These are phyloP conservation scores for Boeremia lycopersici DNA, from an alignment of 2,329 filamentous ascomycete genomes.

Conservation along the genomic window DNA sequence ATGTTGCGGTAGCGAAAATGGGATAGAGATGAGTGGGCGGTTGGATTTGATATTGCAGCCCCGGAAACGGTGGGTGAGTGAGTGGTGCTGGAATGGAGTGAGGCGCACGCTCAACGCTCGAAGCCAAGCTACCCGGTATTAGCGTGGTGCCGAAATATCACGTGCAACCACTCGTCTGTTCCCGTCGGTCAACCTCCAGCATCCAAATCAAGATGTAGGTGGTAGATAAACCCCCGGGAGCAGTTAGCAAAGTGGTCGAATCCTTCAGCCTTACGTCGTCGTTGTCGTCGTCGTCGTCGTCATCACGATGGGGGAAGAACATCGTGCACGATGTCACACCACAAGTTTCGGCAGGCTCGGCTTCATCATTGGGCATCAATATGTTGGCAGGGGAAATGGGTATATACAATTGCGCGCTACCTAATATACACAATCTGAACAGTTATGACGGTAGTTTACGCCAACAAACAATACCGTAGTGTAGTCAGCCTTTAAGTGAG, in stretches of 20 bases:
- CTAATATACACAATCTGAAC: conserved; percentile 10
- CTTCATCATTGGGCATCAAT: conserved; percentile 9
- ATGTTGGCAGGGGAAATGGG: conserved; percentile 1
- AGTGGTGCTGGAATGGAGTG: conserved; percentile 23
- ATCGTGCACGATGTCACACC: background rate
- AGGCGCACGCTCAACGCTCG: conserved; percentile 15
- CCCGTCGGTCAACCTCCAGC: background rate
- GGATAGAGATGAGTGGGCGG: conserved; percentile 29
- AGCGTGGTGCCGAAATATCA: conserved; percentile 15
- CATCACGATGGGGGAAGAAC: background rate
- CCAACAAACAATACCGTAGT: background rate
- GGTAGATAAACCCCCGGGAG: background rate
- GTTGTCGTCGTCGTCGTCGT: too few relatives aligned
- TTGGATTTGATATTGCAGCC: conserved; percentile 24
- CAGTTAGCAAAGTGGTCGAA: background rate
- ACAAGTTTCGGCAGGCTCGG: conserved; percentile 2
- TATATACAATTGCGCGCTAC: conserved; percentile 14
- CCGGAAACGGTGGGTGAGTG: conserved; percentile 28
- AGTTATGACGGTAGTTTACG: background rate
- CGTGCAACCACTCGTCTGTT: background rate
- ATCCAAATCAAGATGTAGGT: background rate
- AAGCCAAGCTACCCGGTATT: conserved; percentile 8
- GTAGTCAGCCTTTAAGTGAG: conserved; percentile 53
- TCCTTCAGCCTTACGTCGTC: background rate
- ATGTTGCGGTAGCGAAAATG: conserved; percentile 19